A percentile compares a stretch with the other conserved stretches of the same genome.
Conservation (phyloP, 306 rosid species). For the Geum urbanum region DNA sequence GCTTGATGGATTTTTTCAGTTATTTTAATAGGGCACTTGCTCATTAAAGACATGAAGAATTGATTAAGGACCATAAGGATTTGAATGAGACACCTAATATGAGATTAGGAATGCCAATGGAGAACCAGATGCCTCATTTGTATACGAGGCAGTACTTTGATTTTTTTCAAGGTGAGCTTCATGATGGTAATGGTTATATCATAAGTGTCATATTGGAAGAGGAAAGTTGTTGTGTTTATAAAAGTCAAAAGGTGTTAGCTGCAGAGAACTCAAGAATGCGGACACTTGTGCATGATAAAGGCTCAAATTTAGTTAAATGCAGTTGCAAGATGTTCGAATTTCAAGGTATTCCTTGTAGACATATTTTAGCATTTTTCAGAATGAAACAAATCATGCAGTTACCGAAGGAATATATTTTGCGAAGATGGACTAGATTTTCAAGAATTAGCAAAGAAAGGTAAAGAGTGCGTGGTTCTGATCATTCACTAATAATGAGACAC, state of each 20-base stretch:
- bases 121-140: background rate
- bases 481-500: background rate
- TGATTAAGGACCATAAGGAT: background rate
- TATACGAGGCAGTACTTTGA: background rate
- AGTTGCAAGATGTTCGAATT: background rate
- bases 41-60: background rate
- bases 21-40: background rate
- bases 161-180: background rate
- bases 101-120: background rate
- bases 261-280: background rate
- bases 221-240: background rate
- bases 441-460: background rate
- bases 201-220: background rate
- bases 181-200: background rate
- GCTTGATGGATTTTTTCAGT: background rate
- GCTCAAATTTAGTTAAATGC: background rate
- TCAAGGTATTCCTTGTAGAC: background rate
- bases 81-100: background rate
- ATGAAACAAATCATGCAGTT: background rate
- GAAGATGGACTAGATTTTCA: slow-evolving; percentile 2
- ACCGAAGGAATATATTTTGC: background rate
- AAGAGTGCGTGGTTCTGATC: background rate
- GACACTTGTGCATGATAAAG: background rate
- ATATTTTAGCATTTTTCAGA: background rate
- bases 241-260: background rate